Percentiles rank a stretch among this genome's conserved stretches.
These are phyloP conservation scores for Phaeosphaeriaceae sp. DNA, from an alignment of 2,329 filamentous ascomycete species.

Conservation along the genomic window DNA sequence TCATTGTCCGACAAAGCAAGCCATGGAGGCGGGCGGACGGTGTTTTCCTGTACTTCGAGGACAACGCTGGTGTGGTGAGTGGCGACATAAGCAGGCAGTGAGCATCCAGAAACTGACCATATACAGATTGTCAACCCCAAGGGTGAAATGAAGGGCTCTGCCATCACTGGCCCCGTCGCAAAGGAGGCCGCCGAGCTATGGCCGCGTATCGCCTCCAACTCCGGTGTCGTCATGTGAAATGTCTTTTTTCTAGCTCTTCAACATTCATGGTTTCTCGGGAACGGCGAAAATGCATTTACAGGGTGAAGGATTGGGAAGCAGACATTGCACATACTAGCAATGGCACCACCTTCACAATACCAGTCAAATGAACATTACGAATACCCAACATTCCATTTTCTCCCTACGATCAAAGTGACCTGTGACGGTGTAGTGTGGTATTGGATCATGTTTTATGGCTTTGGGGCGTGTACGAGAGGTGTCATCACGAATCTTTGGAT, in stretches of 20 bases:
- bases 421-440: not conserved
- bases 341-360: conserved; percentile 44
- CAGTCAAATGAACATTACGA: conserved; percentile 43
- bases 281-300: conserved; percentile 51
- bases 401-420: not conserved
- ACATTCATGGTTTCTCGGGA: conserved; percentile 48
- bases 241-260: conserved; percentile 49
- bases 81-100: not conserved
- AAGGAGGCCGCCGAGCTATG: conserved; percentile 99
- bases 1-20: conserved; percentile 98
- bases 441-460: not conserved
- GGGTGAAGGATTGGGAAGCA: conserved; percentile 43
- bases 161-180: conserved; percentile 98
- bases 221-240: conserved; percentile 98
- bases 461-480: too few relatives aligned
- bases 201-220: conserved; percentile 99
- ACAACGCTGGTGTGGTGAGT: conserved; percentile 98
- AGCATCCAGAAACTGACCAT: conserved; percentile 14
- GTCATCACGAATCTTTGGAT: not conserved
- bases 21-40: conserved; percentile 98
- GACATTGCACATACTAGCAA: conserved; percentile 47
- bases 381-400: conserved; percentile 18
- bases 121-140: conserved; percentile 98
- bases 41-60: conserved; percentile 99
- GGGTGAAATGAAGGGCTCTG: conserved; percentile 99